Conservation (phyloP, 2,329 filamentous ascomycete genomes). For the Botrytis cinerea region DNA sequence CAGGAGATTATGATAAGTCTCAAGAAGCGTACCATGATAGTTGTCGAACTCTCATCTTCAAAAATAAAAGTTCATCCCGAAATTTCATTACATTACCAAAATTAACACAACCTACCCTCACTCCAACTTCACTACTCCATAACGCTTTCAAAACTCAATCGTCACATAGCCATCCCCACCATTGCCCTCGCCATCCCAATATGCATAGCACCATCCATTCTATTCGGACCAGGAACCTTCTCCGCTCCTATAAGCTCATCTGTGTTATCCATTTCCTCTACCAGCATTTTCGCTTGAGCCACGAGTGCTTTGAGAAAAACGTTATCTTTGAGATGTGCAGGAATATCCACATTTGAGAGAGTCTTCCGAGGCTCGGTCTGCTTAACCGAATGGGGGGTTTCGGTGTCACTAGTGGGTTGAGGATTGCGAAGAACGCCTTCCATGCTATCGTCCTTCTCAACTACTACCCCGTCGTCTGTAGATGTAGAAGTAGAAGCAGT, state of each 20-base stretch:
- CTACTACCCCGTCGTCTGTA: slow-evolving; percentile 24
- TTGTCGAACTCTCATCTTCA: not conserved
- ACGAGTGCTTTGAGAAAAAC: slow-evolving; percentile 32
- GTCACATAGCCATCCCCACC: not conserved
- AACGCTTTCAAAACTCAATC: not conserved
- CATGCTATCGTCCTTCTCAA: slow-evolving; percentile 20
- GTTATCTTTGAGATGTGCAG: slow-evolving; percentile 32
- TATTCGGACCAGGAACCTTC: not conserved
- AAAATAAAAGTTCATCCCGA: not conserved
- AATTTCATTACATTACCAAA: not conserved
- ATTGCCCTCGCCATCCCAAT: not conserved
- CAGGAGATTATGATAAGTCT: not conserved
- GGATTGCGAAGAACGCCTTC: not conserved
- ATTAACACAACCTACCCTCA: not conserved
- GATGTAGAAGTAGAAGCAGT: not conserved
- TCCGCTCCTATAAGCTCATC: slow-evolving; percentile 15
- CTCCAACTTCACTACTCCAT: not conserved
- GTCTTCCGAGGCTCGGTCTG: slow-evolving; percentile 17
- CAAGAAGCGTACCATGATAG: not conserved
- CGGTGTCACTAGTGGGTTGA: not conserved
- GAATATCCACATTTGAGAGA: slow-evolving; percentile 31
- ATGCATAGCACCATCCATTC: not conserved
- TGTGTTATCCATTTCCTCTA: slow-evolving; percentile 38
- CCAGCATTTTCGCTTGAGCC: slow-evolving; percentile 30
- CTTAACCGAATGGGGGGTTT: not conserved